Conservation (phyloP, 1,139 yeast genomes). For the Sugiyamaella paludigena region DNA sequence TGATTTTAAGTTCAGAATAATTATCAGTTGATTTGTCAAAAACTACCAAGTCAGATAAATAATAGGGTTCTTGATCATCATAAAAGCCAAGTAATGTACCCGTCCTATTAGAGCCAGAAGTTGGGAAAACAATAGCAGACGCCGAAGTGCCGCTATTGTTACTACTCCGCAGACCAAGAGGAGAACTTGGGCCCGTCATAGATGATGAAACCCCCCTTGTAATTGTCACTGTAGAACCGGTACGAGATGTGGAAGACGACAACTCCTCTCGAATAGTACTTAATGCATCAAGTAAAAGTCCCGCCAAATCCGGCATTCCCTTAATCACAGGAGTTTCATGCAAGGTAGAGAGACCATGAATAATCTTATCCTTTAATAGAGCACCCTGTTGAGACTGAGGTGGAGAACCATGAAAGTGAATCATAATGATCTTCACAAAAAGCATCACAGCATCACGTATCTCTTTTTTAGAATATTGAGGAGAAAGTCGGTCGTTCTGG, state of each 20-base stretch:
- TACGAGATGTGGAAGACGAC: not conserved
- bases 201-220: not conserved
- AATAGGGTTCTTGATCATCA: slow-evolving; percentile 24
- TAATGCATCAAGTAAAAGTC: slow-evolving; percentile 29
- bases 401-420: slow-evolving; percentile 40
- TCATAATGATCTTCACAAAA: slow-evolving; percentile 56
- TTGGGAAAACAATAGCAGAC: slow-evolving; percentile 25
- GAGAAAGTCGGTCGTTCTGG: not conserved
- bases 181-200: too few species aligned
- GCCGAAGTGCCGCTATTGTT: slow-evolving; percentile 5
- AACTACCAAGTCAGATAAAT: slow-evolving; percentile 36
- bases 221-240: slow-evolving; percentile 4
- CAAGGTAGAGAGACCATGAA: slow-evolving; percentile 46
- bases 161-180: slow-evolving; percentile 6
- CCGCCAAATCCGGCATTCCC: slow-evolving; percentile 23
- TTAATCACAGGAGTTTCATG: slow-evolving; percentile 32
- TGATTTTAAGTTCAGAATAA: slow-evolving; percentile 40
- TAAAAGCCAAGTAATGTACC: not conserved
- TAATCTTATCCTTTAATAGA: slow-evolving; percentile 34
- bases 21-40: slow-evolving; percentile 36
- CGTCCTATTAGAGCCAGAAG: slow-evolving; percentile 20
- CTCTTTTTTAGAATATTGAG: slow-evolving; percentile 22
- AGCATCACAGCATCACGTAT: slow-evolving; percentile 37
- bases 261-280: slow-evolving; percentile 25
- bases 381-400: slow-evolving; percentile 16